Evolutionary conservation across 2,329 filamentous ascomycete genomes (phyloP), one percentile per base, ranked within the genome.

Genomic region (Periconia macrospinosa): DNA sequence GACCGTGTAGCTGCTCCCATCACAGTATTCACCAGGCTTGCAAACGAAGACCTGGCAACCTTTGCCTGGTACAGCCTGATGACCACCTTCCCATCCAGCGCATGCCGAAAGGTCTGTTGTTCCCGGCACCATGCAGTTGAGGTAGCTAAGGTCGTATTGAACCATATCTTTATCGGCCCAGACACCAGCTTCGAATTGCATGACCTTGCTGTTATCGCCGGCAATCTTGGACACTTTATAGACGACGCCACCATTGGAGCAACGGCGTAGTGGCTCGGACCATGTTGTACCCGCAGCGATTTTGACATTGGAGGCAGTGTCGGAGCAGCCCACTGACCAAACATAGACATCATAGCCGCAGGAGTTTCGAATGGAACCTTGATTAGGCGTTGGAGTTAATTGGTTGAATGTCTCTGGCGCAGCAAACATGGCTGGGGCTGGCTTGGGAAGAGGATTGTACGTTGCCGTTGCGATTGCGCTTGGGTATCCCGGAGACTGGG

Each of bases 331-430:
- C 1, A 57, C 48, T 0, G 62, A 66, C 2, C 45, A 52, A 2
- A 65, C 30, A n/a, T 57, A 64, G 30, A 66, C 47, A 0, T 56
- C 47, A 8, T 63, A 62, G 6, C 47, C 41, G 45, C 63, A 65
- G 0, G 62, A 66, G 45, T 65, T 66, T 18, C 54, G 47, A 19
- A 66, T 51, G 3, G 51, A 52, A 10, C 56, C 60, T 10, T 49
- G 30, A 35, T 57, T 47, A 1, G 60, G 17, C 5, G 52, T 13
- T 1, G 49, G 40, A 3, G 41, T 27, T 1, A 65, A 43, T 1
- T 50, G 0, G 2, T 55, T 46, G 53, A 58, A 65, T 2, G 43
- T 23, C 17, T 20, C 10, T 0, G 60, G 50, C 13, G 49, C 14
- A 1, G 45, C 30, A 17, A 30, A 47, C 18, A 45, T 49, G 19